Conservation (phyloP, 2,329 filamentous ascomycete species). For the Penicillium sp. region DNA sequence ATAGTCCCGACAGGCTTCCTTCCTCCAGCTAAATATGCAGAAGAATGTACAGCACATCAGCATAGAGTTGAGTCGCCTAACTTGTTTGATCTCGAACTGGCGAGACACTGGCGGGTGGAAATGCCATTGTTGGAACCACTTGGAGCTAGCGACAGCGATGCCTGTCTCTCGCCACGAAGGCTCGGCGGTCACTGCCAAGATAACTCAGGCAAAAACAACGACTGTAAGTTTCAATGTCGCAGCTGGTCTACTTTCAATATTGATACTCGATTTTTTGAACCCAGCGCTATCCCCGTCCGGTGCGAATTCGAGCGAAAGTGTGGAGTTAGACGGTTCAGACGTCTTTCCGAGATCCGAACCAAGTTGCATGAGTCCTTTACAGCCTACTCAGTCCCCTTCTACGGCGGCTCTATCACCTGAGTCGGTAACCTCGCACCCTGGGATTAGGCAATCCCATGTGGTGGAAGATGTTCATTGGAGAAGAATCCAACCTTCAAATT, state of each 20-base stretch:
- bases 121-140: not conserved
- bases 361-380: slow-evolving; percentile 2
- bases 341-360: slow-evolving; percentile 5
- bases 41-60: not conserved
- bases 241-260: not conserved
- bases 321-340: not conserved
- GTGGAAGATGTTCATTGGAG: not conserved
- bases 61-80: not conserved
- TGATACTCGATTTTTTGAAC: slow-evolving; percentile 4
- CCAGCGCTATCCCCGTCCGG: not conserved
- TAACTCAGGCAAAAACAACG: not conserved
- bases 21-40: not conserved
- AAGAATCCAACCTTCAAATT: not conserved
- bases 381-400: not conserved
- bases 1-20: not conserved
- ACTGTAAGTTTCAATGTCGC: slow-evolving; percentile 6
- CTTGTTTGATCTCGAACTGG: slow-evolving; percentile 5
- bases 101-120: not conserved
- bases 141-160: slow-evolving; percentile 1
- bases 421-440: not conserved
- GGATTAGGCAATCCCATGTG: not conserved
- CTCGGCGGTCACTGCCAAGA: slow-evolving; percentile 2
- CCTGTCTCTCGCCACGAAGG: slow-evolving; percentile 1
- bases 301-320: not conserved
- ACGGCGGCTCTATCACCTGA: not conserved